Evolutionary conservation across 805 yeast species (phyloP).

Genomic region (Candida ponderosae): DNA sequence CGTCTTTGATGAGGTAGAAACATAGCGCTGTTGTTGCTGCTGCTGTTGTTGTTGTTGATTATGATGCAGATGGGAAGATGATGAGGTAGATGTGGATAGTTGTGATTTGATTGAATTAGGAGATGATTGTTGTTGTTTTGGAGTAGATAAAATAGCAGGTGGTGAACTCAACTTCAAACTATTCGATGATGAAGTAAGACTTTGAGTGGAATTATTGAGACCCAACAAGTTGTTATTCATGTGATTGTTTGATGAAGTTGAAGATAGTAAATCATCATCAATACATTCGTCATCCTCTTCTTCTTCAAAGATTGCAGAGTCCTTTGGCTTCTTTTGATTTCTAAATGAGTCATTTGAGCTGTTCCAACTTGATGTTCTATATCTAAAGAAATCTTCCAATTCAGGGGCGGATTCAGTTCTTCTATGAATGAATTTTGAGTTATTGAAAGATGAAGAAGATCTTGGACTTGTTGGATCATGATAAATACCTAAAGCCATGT

Average conservation of each 20-base stretch:
- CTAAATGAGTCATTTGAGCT: background rate
- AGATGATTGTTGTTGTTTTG: slow-evolving; percentile 5
- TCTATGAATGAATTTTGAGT: slow-evolving; percentile 31
- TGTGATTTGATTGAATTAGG: slow-evolving; percentile 1
- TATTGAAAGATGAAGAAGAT: background rate
- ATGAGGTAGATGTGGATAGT: slow-evolving; percentile 14
- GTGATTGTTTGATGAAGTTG: slow-evolving; percentile 10
- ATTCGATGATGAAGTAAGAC: slow-evolving; percentile 7
- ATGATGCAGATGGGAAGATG: slow-evolving; percentile 20
- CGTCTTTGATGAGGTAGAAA: slow-evolving; percentile 30
- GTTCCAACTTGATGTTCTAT: slow-evolving; percentile 5
- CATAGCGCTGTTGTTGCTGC: slow-evolving; percentile 21
- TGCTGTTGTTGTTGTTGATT: slow-evolving; percentile 13
- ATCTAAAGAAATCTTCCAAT: slow-evolving; percentile 25
- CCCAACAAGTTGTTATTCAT: slow-evolving; percentile 12
- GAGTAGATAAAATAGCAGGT: slow-evolving; percentile 6
- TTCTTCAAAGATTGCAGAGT: slow-evolving; percentile 24
- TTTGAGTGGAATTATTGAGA: background rate
- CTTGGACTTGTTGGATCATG: slow-evolving; percentile 18
- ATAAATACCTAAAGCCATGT: slow-evolving; percentile 37
- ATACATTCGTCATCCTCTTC: slow-evolving; percentile 22
- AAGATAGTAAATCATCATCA: slow-evolving; percentile 7
- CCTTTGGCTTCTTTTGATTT: slow-evolving; percentile 7
- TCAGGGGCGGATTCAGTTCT: slow-evolving; percentile 54
- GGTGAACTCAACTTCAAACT: slow-evolving; percentile 10